Conservation (phyloP, 306 rosid species). For the Lathyrus tuberosus region DNA sequence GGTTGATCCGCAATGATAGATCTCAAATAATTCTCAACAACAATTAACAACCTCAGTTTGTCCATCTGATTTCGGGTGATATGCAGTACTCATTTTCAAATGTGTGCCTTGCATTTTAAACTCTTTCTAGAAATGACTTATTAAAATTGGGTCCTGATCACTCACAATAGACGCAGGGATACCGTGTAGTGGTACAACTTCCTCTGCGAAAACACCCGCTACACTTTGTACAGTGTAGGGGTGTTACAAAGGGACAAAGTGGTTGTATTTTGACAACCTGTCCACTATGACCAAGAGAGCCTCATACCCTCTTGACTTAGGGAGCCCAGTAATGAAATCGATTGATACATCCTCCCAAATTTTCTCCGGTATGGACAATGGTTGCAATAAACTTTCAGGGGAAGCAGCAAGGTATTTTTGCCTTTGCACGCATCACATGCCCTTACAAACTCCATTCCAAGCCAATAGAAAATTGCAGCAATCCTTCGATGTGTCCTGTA, state of each 20-base stretch:
- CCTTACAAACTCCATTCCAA: too few relatives aligned
- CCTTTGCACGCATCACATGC: not conserved
- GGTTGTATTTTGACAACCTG: not conserved
- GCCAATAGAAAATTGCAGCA: too few relatives aligned
- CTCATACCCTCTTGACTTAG: not conserved
- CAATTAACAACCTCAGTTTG: too few relatives aligned
- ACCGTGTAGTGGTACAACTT: not conserved
- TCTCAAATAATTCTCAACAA: too few relatives aligned
- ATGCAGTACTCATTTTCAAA: too few relatives aligned
- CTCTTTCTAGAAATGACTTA: too few relatives aligned
- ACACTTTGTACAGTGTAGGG: not conserved
- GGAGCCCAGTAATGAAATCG: not conserved
- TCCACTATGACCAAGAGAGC: not conserved
- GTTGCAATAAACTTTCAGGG: not conserved
- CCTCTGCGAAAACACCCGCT: not conserved
- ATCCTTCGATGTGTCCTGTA: too few relatives aligned
- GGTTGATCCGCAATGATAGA: too few relatives aligned
- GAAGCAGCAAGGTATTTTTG: not conserved
- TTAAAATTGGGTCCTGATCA: not conserved
- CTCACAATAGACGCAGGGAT: not conserved
- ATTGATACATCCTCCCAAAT: not conserved
- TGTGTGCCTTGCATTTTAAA: too few relatives aligned
- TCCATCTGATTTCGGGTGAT: too few relatives aligned
- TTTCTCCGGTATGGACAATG: not conserved
- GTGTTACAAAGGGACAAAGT: not conserved